Evolutionary conservation across 352 stramenopile species (phyloP).

Genomic region (Globisporangium cylindrosporum): DNA sequence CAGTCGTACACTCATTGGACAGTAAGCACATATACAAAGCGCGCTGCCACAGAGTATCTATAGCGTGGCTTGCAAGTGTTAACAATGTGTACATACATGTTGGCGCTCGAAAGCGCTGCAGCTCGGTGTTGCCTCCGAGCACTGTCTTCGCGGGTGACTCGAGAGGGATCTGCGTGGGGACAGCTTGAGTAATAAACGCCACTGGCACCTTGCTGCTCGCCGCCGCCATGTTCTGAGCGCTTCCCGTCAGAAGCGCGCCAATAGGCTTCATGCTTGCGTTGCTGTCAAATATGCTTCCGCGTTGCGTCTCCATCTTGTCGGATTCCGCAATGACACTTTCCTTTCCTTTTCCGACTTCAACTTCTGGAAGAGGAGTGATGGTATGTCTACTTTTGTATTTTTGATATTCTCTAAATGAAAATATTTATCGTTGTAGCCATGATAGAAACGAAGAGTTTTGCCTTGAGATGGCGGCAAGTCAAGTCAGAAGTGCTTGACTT

Average conservation of each 20-base stretch:
- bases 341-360: conserved; percentile 15
- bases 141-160: conserved; percentile 14
- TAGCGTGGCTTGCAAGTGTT: not conserved
- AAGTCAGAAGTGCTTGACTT: not conserved
- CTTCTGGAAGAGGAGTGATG: conserved; percentile 12
- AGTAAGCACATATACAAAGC: not conserved
- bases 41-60: not conserved
- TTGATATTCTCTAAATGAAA: not conserved
- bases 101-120: not conserved
- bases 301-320: conserved; percentile 10
- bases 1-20: not conserved
- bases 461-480: not conserved
- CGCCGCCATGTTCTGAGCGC: not conserved
- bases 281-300: not conserved
- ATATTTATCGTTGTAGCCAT: not conserved
- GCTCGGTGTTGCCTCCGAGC: not conserved
- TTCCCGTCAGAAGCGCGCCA: not conserved
- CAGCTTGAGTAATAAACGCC: conserved; percentile 1
- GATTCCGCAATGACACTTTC: conserved; percentile 13
- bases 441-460: not conserved
- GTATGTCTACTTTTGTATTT: conserved; percentile 2
- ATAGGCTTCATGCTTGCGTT: not conserved
- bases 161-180: conserved; percentile 14
- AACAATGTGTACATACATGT: not conserved
- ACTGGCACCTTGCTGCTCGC: not conserved